Conservation (phyloP, 2,329 filamentous ascomycete species). For the Pseudogymnoascus sp. region DNA sequence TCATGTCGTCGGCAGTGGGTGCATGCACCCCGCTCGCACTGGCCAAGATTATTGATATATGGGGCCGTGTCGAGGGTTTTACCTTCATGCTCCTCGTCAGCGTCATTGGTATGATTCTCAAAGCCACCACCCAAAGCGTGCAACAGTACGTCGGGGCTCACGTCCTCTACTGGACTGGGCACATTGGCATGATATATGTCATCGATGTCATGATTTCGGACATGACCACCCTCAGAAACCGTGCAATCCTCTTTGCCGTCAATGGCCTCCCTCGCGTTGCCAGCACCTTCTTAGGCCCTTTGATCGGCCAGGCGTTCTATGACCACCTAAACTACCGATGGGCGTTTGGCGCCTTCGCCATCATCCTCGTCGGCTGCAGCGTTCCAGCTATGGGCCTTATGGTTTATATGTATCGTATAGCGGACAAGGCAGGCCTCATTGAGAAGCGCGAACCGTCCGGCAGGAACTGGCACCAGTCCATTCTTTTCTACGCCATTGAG, state of each 20-base stretch:
- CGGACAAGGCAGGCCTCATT: background rate
- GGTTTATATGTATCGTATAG: background rate
- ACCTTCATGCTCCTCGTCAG: slow-evolving; percentile 28
- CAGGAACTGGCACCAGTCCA: background rate
- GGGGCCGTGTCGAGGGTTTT: slow-evolving; percentile 39
- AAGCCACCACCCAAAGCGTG: slow-evolving; percentile 50
- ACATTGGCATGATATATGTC: slow-evolving; percentile 35
- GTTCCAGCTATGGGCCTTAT: background rate
- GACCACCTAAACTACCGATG: slow-evolving; percentile 10
- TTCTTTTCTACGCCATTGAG: background rate
- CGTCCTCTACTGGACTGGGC: slow-evolving; percentile 45
- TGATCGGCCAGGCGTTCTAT: slow-evolving; percentile 9
- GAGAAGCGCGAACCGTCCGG: background rate
- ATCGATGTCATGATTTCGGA: slow-evolving; percentile 37
- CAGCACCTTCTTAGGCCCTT: slow-evolving; percentile 35
- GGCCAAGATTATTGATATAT: slow-evolving; percentile 40
- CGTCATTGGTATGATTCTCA: slow-evolving; percentile 47
- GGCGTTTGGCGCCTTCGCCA: slow-evolving; percentile 8
- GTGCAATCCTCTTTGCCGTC: slow-evolving; percentile 34
- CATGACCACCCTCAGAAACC: slow-evolving; percentile 36
- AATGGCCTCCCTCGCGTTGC: slow-evolving; percentile 35
- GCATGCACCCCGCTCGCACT: slow-evolving; percentile 31
- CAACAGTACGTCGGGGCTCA: slow-evolving; percentile 47
- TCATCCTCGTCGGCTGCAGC: slow-evolving; percentile 1
- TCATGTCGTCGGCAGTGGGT: slow-evolving; percentile 20